These are phyloP conservation scores for Plicaturopsis crispa DNA, from an alignment of 768 basidiomycete genomes.

Conservation along the genomic window DNA sequence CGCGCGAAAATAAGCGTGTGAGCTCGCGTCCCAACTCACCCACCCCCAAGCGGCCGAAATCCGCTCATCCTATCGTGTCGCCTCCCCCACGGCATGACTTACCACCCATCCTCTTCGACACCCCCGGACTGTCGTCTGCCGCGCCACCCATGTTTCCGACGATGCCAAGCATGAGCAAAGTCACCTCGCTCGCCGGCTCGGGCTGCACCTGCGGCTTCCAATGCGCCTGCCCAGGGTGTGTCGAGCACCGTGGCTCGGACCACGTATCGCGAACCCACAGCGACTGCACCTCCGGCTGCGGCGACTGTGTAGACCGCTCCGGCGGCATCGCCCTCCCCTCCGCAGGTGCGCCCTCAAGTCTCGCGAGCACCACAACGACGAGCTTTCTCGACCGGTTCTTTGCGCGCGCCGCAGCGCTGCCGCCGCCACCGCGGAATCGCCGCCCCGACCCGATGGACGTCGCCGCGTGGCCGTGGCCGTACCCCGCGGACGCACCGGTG, in stretches of 20 bases:
- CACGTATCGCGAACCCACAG: conserved; percentile 28
- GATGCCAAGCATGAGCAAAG: conserved; percentile 55
- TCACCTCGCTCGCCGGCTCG: conserved; percentile 53
- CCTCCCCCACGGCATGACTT: conserved; percentile 29
- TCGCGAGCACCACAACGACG: conserved; percentile 7
- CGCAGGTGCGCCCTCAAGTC: conserved; percentile 7
- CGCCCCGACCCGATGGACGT: conserved; percentile 47
- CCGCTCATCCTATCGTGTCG: background rate
- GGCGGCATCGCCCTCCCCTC: conserved; percentile 36
- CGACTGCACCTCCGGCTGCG: conserved; percentile 40
- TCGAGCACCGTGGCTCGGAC: conserved; percentile 54
- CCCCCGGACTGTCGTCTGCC: conserved; percentile 12
- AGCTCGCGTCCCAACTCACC: background rate
- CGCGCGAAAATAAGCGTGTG: background rate
- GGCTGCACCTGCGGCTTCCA: conserved; percentile 66
- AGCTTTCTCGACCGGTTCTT: conserved; percentile 56
- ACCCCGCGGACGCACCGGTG: conserved; percentile 39
- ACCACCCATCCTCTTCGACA: conserved; percentile 30
- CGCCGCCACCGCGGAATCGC: conserved; percentile 40
- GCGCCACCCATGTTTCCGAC: conserved; percentile 38
- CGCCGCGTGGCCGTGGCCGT: conserved; percentile 34
- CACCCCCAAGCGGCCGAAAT: too few species aligned
- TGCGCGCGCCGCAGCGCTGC: conserved; percentile 61
- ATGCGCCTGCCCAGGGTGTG: conserved; percentile 70
- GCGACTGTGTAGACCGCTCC: conserved; percentile 53